Percentiles rank a stretch among this genome's conserved stretches.
phyloP scores from a whole-genome alignment of 1,284 basidiomycete genomes.

The Heliocybe sulcata region DNA sequence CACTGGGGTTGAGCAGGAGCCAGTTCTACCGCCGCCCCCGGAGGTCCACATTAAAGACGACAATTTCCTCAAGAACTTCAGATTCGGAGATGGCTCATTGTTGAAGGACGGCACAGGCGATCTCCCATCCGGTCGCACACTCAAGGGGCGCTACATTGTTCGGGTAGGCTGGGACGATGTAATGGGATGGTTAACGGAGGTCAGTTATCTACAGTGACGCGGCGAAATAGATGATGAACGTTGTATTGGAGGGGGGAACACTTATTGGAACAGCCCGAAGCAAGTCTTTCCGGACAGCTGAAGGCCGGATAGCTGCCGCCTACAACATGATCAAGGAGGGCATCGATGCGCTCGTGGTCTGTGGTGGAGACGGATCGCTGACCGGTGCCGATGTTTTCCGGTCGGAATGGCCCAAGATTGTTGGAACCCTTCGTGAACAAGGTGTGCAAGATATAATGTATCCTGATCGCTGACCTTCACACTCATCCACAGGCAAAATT shows the following conservation, averaged over 20 bases:
- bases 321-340: slow-evolving; percentile 92
- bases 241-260: slow-evolving; percentile 72
- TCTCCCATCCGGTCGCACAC: slow-evolving; percentile 52
- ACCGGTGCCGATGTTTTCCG: slow-evolving; percentile 95
- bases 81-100: slow-evolving; percentile 89
- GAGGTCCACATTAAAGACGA: slow-evolving; percentile 22
- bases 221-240: neutral
- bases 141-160: slow-evolving; percentile 92
- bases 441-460: slow-evolving; percentile 27
- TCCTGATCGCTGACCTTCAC: slow-evolving; percentile 2
- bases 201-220: slow-evolving; percentile 22
- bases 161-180: slow-evolving; percentile 99
- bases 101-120: slow-evolving; percentile 91
- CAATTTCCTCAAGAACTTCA: slow-evolving; percentile 58
- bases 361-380: slow-evolving; percentile 94
- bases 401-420: slow-evolving; percentile 86
- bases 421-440: slow-evolving; percentile 60
- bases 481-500: slow-evolving; percentile 50
- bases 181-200: slow-evolving; percentile 88
- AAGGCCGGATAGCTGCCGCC: slow-evolving; percentile 85
- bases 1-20: slow-evolving; percentile 10
- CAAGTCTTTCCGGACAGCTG: slow-evolving; percentile 77
- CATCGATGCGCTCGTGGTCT: slow-evolving; percentile 94
- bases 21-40: slow-evolving; percentile 15
- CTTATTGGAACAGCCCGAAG: slow-evolving; percentile 95